Conservation (phyloP, 441 rosid species). For the Erodium texanum region DNA sequence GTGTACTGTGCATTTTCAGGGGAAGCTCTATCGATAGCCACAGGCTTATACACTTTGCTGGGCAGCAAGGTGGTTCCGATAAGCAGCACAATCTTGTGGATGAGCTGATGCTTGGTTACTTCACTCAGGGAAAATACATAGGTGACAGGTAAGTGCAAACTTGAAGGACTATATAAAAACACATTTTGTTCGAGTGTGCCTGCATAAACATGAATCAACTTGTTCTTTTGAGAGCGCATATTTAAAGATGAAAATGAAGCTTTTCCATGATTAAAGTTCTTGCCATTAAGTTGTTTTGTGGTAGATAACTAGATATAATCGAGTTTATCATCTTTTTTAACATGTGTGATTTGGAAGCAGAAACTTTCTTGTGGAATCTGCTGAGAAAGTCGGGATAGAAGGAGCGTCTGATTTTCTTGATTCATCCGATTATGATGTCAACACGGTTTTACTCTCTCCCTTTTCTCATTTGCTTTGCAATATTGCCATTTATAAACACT, state of each 20-base stretch:
- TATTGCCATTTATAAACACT: neutral
- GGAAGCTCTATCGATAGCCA: conserved; percentile 81
- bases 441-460: conserved; percentile 37
- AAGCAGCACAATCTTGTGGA: conserved; percentile 73
- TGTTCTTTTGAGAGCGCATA: neutral
- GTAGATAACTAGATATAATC: neutral
- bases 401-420: conserved; percentile 71
- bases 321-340: conserved; percentile 5
- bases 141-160: conserved; percentile 49
- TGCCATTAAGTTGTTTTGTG: neutral
- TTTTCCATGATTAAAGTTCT: too few relatives aligned
- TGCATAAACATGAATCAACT: neutral
- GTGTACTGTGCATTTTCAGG: conserved; percentile 30
- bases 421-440: conserved; percentile 58
- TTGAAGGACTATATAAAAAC: neutral
- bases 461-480: neutral
- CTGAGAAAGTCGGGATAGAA: conserved; percentile 58
- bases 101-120: conserved; percentile 72
- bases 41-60: conserved; percentile 65
- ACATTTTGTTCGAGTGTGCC: neutral
- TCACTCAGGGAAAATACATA: conserved; percentile 69
- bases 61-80: conserved; percentile 36
- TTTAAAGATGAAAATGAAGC: neutral
- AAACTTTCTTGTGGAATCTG: conserved; percentile 70
- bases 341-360: conserved; percentile 26